Evolutionary conservation across 371 early-diverging fungal species (phyloP).

Genomic region (Caulochytrium protostelioides): DNA sequence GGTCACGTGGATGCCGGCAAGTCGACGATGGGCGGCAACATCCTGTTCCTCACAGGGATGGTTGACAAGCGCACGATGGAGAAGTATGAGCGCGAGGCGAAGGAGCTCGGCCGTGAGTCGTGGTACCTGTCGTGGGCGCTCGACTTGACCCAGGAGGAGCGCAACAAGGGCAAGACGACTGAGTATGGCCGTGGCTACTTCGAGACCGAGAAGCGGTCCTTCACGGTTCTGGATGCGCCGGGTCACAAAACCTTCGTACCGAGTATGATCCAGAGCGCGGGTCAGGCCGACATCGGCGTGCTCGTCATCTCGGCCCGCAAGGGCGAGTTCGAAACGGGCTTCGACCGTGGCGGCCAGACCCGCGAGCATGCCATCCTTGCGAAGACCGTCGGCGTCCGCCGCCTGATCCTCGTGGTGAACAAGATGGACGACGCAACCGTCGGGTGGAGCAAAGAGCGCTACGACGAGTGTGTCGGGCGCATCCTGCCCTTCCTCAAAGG

Average conservation of each 20-base stretch:
- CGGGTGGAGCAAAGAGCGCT: constrained; percentile 71
- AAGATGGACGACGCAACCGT: constrained; percentile 98
- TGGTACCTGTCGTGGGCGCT: constrained; percentile 97
- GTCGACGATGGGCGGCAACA: constrained; percentile 98
- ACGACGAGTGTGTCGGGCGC: constrained; percentile 68
- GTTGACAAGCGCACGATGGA: constrained; percentile 98
- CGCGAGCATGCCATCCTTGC: constrained; percentile 95
- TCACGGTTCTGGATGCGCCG: constrained; percentile 95
- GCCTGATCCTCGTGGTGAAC: constrained; percentile 78
- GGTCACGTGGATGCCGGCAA: constrained; percentile 99
- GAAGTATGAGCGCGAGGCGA: constrained; percentile 92
- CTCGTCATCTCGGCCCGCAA: constrained; percentile 94
- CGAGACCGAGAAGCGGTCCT: constrained; percentile 80
- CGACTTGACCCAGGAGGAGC: constrained; percentile 86
- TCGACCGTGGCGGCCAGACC: constrained; percentile 98
- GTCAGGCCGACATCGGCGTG: constrained; percentile 92
- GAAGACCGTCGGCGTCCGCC: constrained; percentile 87
- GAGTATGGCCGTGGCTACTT: constrained; percentile 95
- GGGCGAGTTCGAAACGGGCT: constrained; percentile 99
- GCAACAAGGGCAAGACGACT: constrained; percentile 93
- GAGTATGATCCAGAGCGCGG: constrained; percentile 95
- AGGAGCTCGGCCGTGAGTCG: constrained; percentile 83
- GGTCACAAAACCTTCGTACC: constrained; percentile 99
- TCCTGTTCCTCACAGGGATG: constrained; percentile 82
- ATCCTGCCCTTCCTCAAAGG: constrained; percentile 71